Evolutionary conservation across 495 filamentous ascomycete genomes (phyloP).

Genomic region (Neurospora sp.): DNA sequence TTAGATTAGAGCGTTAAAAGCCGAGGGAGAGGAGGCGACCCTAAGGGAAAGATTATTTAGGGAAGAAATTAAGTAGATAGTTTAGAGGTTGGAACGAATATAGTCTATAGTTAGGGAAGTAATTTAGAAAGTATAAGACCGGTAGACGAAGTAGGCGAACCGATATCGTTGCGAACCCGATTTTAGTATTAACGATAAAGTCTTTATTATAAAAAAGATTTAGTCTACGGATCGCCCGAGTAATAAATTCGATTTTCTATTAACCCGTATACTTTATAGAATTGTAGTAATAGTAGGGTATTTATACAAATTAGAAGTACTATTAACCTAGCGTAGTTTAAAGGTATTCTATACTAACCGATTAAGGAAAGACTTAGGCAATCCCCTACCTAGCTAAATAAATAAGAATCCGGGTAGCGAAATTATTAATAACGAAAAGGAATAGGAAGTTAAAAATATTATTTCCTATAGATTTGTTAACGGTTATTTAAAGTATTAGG

Average conservation of each 20-base stretch:
- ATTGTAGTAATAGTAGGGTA: neutral
- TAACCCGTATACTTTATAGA: slow-evolving; percentile 1
- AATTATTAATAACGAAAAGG: neutral
- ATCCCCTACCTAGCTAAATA: slow-evolving; percentile 2
- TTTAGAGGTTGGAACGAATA: no score
- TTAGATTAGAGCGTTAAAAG: neutral
- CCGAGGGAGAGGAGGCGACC: no score
- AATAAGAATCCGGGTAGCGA: neutral
- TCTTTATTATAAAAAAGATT: slow-evolving; percentile 4
- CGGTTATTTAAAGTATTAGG: slow-evolving; percentile 1
- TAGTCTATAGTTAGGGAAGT: no score
- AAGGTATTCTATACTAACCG: neutral
- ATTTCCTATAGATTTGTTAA: neutral
- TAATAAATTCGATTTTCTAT: slow-evolving; percentile 4
- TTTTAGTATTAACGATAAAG: slow-evolving; percentile 2
- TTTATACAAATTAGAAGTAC: slow-evolving; percentile 1
- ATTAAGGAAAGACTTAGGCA: neutral
- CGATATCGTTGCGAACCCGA: neutral
- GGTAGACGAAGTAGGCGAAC: slow-evolving; percentile 3
- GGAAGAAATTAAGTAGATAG: no score
- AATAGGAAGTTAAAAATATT: slow-evolving; percentile 2
- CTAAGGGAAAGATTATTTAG: no score
- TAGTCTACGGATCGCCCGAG: neutral
- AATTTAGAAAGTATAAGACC: neutral
- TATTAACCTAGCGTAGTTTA: neutral